phyloP scores from a whole-genome alignment of 2,329 filamentous ascomycete species.

The Colletotrichum gloeosporioides region DNA sequence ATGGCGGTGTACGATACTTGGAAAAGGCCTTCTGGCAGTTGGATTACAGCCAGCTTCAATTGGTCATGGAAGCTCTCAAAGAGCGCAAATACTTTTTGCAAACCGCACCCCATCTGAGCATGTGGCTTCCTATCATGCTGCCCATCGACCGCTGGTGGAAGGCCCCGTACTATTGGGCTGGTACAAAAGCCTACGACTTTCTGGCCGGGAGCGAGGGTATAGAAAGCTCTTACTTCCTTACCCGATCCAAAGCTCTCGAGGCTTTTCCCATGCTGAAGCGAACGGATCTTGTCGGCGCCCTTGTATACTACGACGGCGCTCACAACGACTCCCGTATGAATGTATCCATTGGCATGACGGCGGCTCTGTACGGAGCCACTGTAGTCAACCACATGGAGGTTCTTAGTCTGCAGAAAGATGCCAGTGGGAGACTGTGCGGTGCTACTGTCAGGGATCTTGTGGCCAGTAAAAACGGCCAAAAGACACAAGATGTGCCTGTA shows the following conservation, averaged over 20 bases:
- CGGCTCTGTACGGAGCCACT: constrained; percentile 84
- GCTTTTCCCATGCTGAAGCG: constrained; percentile 89
- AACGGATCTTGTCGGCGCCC: constrained; percentile 77
- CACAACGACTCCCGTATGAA: constrained; percentile 96
- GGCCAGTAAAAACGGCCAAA: constrained; percentile 67
- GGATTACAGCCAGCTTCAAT: constrained; percentile 74
- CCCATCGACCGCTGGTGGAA: constrained; percentile 80
- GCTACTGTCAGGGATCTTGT: constrained; percentile 76
- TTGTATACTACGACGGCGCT: constrained; percentile 91
- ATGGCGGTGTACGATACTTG: constrained; percentile 76
- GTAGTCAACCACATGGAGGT: constrained; percentile 86
- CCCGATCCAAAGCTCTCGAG: constrained; percentile 83
- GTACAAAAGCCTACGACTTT: constrained; percentile 84
- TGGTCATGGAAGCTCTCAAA: constrained; percentile 75
- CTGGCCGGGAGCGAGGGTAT: constrained; percentile 87
- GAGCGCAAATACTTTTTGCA: constrained; percentile 79
- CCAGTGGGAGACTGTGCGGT: constrained; percentile 73
- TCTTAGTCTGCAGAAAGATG: constrained; percentile 76
- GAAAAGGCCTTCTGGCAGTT: constrained; percentile 80
- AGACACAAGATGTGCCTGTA: constrained; percentile 69
- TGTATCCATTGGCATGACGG: constrained; percentile 85
- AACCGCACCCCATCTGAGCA: constrained; percentile 75
- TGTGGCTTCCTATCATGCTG: constrained; percentile 79
- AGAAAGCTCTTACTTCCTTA: constrained; percentile 88
- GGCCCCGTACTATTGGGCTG: constrained; percentile 77